A percentile compares a stretch with the other conserved stretches of the same genome.
These are phyloP conservation scores for Iris macrosiphon DNA, from an alignment of 106 monocot species.

Conservation along the genomic window DNA sequence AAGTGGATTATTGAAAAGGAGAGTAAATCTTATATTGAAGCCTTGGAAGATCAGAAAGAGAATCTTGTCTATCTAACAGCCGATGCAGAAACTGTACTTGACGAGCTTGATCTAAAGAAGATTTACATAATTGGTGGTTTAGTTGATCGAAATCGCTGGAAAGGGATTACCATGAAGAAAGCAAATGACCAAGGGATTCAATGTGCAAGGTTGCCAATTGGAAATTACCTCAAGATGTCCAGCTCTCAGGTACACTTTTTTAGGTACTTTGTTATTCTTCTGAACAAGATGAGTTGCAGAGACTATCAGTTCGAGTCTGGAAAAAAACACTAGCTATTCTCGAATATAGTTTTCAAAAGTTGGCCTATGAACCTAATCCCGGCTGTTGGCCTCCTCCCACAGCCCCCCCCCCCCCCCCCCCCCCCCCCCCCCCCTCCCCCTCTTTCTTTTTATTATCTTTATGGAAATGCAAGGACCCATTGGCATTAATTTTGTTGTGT, in stretches of 20 bases:
- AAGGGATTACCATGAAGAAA: conserved; percentile 91
- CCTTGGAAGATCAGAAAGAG: conserved; percentile 62
- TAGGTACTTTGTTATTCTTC: background rate
- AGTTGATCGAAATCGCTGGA: conserved; percentile 93
- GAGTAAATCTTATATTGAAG: conserved; percentile 74
- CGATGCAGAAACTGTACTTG: conserved; percentile 72
- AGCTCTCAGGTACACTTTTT: conserved; percentile 76
- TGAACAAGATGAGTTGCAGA: no score
- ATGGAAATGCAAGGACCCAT: no score
- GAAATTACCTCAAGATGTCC: conserved; percentile 78
- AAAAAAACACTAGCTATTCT: no score
- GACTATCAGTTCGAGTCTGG: no score
- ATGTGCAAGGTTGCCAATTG: conserved; percentile 83
- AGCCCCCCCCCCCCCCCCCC: no score
- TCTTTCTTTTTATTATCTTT: no score
- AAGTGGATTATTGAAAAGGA: conserved; percentile 93
- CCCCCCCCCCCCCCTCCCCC: no score
- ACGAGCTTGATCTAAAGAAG: conserved; percentile 63
- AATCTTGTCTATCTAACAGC: conserved; percentile 91
- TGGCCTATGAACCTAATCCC: no score
- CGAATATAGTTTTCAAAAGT: no score
- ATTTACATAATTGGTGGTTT: conserved; percentile 90
- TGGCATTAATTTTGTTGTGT: no score
- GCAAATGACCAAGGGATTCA: conserved; percentile 83
- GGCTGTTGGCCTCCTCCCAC: no score